Evolutionary conservation across 371 early-diverging fungal genomes (phyloP).

Genomic region (Apophysomyces sp.): DNA sequence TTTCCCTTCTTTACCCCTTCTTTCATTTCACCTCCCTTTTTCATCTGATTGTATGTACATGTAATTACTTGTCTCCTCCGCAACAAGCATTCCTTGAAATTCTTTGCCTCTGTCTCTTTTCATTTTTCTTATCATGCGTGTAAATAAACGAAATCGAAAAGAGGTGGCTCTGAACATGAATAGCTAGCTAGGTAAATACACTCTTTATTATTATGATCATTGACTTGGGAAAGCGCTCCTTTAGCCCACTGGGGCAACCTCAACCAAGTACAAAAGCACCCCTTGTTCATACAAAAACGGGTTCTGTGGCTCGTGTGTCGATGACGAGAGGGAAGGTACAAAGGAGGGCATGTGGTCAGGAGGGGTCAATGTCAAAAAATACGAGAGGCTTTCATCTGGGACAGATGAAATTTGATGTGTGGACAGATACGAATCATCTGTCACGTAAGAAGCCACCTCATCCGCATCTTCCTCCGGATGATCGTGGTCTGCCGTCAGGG

Average conservation of each 20-base stretch:
- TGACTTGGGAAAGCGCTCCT: neutral
- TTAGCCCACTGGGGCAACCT: neutral
- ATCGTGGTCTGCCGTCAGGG: neutral
- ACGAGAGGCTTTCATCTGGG: neutral
- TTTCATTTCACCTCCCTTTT: constrained; percentile 5
- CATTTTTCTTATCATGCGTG: neutral
- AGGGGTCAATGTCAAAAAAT: neutral
- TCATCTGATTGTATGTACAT: neutral
- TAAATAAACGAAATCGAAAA: neutral
- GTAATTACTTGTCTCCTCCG: neutral
- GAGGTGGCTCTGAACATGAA: neutral
- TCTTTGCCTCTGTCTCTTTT: neutral
- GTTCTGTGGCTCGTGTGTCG: constrained; percentile 3
- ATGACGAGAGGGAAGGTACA: neutral
- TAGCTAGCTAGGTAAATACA: neutral
- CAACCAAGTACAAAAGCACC: neutral
- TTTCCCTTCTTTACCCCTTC: neutral
- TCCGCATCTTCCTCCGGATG: neutral
- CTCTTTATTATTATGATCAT: too few relatives aligned
- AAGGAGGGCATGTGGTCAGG: neutral
- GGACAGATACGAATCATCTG: neutral
- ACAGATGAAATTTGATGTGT: neutral
- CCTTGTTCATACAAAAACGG: constrained; percentile 1
- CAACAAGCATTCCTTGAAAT: constrained; percentile 2
- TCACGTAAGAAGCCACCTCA: neutral